Conservation (phyloP, 306 rosid species). For the Pterocarpus santalinus region DNA sequence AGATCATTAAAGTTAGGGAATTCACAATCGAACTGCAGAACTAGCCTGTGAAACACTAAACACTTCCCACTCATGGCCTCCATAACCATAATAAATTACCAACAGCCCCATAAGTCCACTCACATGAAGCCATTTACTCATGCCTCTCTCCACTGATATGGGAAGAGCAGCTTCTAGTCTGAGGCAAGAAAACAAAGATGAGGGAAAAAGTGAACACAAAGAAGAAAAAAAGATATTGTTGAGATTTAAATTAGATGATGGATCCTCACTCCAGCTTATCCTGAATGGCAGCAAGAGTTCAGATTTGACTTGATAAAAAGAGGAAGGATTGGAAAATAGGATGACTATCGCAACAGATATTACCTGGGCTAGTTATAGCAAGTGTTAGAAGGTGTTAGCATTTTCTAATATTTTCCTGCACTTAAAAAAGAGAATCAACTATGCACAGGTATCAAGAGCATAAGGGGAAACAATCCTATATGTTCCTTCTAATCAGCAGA, state of each 20-base stretch:
- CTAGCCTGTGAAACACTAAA: slow-evolving; percentile 46
- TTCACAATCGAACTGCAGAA: slow-evolving; percentile 40
- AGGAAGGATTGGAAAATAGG: slow-evolving; percentile 49
- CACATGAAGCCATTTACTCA: slow-evolving; percentile 59
- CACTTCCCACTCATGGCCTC: slow-evolving; percentile 48
- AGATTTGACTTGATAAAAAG: slow-evolving; percentile 49
- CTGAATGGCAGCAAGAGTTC: slow-evolving; percentile 42
- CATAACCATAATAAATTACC: slow-evolving; percentile 47
- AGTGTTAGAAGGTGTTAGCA: slow-evolving; percentile 55
- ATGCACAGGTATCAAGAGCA: slow-evolving; percentile 46
- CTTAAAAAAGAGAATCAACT: slow-evolving; percentile 51
- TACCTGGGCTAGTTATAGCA: slow-evolving; percentile 63
- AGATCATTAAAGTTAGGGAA: background rate
- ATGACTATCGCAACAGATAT: slow-evolving; percentile 53
- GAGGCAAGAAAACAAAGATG: slow-evolving; percentile 59
- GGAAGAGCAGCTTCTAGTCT: slow-evolving; percentile 52
- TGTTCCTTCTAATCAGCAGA: slow-evolving; percentile 49
- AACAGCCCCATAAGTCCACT: slow-evolving; percentile 52
- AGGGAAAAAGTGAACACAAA: slow-evolving; percentile 50
- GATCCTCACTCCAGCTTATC: slow-evolving; percentile 46
- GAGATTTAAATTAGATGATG: slow-evolving; percentile 49
- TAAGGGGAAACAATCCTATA: slow-evolving; percentile 39
- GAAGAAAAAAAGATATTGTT: slow-evolving; percentile 33
- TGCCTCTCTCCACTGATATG: slow-evolving; percentile 52
- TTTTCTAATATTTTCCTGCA: slow-evolving; percentile 66